Evolutionary conservation across 345 rosid species (phyloP), one percentile per base, ranked within the genome.

Genomic region (Eucalyptus marginata): DNA sequence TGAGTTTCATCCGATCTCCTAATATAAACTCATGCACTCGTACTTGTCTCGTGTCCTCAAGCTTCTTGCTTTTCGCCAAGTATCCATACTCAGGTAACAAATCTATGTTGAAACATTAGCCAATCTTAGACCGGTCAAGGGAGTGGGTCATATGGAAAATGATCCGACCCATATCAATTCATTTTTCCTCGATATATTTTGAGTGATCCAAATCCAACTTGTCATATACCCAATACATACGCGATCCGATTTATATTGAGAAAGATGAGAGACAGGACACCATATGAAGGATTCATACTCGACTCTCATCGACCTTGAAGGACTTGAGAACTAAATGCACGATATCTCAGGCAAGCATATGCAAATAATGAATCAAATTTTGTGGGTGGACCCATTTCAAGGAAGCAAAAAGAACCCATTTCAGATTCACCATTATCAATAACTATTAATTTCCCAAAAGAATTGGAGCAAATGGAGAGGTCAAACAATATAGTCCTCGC

Each of bases 341-440:
- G 62, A 56, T 56, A 56, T 56, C 62, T 96, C 91, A 96, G 91
- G 95, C 97, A 96, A 71, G 98, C 97, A 95, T 96, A 94, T n/a
- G 96, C 97, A 86, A 96, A 95, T 49, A 95, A 49, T 62, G 76
- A 58, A 58, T 4, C 3, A 3, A 58, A 58, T 7, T 58, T 58
- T 5, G 64, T 25, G 64, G 14, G 29, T 58, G 14, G 64, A 25
- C 64, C 64, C 64, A 25, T 25, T 58, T 58, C 64, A 58, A 58
- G 64, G 64, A 58, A 58, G 13, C 64, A 58, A 54, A 54, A 58
- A 58, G 64, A 58, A 58, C 14, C 64, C 64, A 58, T 25, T 25
- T 25, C 64, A 58, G 13, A 58, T 58, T 58, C n/a, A 25, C 13
- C 64, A 27, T 10, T 24, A 25, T 58, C 14, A 10, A 58, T 58